Base-by-base conservation (phyloP, 1,139 yeast species). In the Nadsonia commutata region DNA sequence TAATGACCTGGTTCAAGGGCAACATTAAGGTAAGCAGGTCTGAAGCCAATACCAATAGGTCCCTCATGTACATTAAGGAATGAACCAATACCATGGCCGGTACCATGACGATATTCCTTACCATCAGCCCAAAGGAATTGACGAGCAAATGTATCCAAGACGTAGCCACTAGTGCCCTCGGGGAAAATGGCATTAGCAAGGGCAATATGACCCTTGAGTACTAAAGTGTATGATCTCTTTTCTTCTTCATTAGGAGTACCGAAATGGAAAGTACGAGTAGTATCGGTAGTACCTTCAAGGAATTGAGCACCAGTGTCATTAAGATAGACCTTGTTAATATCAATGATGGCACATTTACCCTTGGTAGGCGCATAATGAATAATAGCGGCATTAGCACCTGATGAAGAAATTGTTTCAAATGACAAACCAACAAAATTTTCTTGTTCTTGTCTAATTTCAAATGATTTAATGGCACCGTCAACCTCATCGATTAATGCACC, bases 11-110 rank as follows among this genome's bases (percentile, higher is more conserved):
- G 70, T 51, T 71, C 65, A 46, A 82, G 67, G 2, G 72, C 62
- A 37, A 54, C 51, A 40, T 54, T 52, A 23, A 55, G 56, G 40
- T 56, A 56, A 36, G 55, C 49, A n/a, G 56, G 64, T 51, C 82
- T 71, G 52, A 78, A 74, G 1, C 95, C 93, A 54, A 90, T 81
- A 8, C 97, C 95, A 47, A 88, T 78, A 13, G 98, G 98, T 3
- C 95, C 95, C 59, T 93, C 97, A 59, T 93, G 98, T 37, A 90
- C 98, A 57, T 90, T 90, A 51, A 93, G 72, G 58, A 69, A 90
- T 0, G 94, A 71, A 3, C 96, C 98, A 43, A 93, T 78, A n/a
- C 98, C 98, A 61, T 93, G 99, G 1, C 96, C 93, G 1, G 98
- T 93, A 22, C 98, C 97, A 60, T 93, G 99, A 44, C 81, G 77